Conservation (phyloP, 2,329 filamentous ascomycete genomes). For the Alternaria hordeiaustralica region DNA sequence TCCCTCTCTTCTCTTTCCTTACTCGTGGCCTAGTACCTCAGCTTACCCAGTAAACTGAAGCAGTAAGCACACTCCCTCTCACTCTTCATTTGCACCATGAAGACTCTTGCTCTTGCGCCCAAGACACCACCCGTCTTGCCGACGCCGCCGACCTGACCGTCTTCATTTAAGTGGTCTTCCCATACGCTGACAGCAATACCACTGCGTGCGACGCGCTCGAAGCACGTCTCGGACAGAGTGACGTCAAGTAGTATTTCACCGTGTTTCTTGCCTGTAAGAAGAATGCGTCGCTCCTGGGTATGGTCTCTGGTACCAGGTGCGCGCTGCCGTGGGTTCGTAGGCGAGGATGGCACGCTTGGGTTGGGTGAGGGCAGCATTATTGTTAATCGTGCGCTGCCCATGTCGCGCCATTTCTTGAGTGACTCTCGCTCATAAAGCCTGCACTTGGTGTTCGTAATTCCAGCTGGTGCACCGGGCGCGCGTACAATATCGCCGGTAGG, state of each 20-base stretch:
- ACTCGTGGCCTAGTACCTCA: conserved; percentile 50
- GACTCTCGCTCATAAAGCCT: conserved; percentile 81
- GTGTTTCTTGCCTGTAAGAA: conserved; percentile 75
- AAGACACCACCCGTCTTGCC: conserved; percentile 63
- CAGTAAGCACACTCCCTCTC: conserved; percentile 59
- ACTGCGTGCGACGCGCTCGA: conserved; percentile 80
- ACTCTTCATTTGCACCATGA: conserved; percentile 66
- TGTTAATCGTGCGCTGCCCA: conserved; percentile 82
- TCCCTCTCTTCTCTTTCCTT: not conserved
- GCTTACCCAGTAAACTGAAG: conserved; percentile 57
- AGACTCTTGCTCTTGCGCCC: conserved; percentile 63
- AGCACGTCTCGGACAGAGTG: conserved; percentile 82
- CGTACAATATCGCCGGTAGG: conserved; percentile 32
- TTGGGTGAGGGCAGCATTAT: conserved; percentile 73
- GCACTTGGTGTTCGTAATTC: conserved; percentile 82
- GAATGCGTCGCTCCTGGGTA: conserved; percentile 79
- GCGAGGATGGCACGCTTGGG: conserved; percentile 55
- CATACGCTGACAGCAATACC: conserved; percentile 90
- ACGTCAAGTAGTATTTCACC: conserved; percentile 78
- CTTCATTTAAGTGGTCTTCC: conserved; percentile 61
- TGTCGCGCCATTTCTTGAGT: conserved; percentile 84
- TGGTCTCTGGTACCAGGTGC: conserved; percentile 47
- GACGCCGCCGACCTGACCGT: conserved; percentile 66
- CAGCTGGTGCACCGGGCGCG: conserved; percentile 59
- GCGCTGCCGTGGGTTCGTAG: conserved; percentile 35